Base-by-base conservation (phyloP, 768 basidiomycete species). In the Rhizopogon roseolus region DNA sequence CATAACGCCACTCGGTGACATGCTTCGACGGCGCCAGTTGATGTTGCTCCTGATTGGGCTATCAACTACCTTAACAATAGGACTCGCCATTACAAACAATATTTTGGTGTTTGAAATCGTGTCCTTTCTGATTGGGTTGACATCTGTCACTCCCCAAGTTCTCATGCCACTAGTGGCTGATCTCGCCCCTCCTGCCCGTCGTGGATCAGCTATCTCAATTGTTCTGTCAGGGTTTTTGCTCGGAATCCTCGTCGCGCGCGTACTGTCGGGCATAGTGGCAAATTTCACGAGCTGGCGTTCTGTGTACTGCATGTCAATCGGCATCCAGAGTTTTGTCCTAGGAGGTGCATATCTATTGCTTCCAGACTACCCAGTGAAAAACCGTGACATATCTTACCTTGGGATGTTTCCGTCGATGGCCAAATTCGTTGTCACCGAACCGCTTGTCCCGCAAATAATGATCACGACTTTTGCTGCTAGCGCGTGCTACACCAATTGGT, bases 1-100 rank as follows among this genome's bases (percentile, higher is more conserved):
- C 43, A 69, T 80, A 50, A 71, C 74, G 6, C 78, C 78, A 8
- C 64, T 76, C 1, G 78, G 78, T 5, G 78, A 80, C 55, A 60
- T 78, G 25, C 70, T 80, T 42, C 68, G 75, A 5, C 64, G 78
- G 25, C 68, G 78, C 27, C 73, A 69, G 50, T 58, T 80, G 10
- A 64, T 77, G 22, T 55, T 80, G 38, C 34, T 64, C 0, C 63
- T 78, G 8, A 48, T 76, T 27, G 50, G 54, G 17, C 39, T 67
- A n/a, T 67, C 73, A 0, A 65, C 67, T 0, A 54, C 66, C 22
- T 60, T 80, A n/a, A 70, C 73, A 2, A 63, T 79, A 10, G 76
- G 68, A 4, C 58, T 76, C 32, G 76, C 75, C 4, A 28, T 74
- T 3, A 64, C 73, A 25, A 63, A 58, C n/a, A 67, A 57, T n/a